Evolutionary conservation across 768 basidiomycete species (phyloP), one percentile per base, ranked within the genome.

Genomic region (Kwoniella sp.): DNA sequence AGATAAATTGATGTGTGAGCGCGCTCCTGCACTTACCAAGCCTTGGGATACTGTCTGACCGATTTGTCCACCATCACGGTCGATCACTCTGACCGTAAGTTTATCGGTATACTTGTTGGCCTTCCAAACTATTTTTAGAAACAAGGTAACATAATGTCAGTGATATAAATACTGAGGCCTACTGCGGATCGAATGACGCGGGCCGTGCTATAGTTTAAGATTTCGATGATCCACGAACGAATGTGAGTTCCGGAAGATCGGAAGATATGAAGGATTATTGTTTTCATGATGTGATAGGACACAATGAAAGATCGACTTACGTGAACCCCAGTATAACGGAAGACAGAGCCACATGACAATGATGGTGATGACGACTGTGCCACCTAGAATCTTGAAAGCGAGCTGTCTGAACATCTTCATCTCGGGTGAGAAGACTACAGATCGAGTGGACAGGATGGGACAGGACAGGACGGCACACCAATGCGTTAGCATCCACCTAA

Each of bases 321-420:
- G 64, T 51, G 66, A 74, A 21, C 73, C 79, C 69, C 81, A 82
- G 67, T 78, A 83, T 60, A 81, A 64, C 2, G 82, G 81, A 2
- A 83, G 73, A 55, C 78, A 80, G 0, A 71, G 52, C 83, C 83
- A 83, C 79, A 83, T 82, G 44, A 83, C 67, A 26, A 80, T 19
- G 29, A 80, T 74, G 19, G 77, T 77, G 22, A 83, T 50, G 13
- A 80, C 66, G 6, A 75, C 63, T 1, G 74, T 76, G 13, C 67
- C 64, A 9, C 70, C 68, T 7, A 83, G 63, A 55, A 83, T 81
- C 63, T 80, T 72, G 55, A 73, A 64, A 26, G 66, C 68, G 47
- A 76, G 59, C 33, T 61, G 63, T n/a, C 74, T 55, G 47, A 76
- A 65, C 26, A 52, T 30, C 8, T 60, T 60, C 52, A 76, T 64